Evolutionary conservation across 345 rosid genomes (phyloP), one percentile per base, ranked within the genome.

Genomic region (Geranium rotundifolium): DNA sequence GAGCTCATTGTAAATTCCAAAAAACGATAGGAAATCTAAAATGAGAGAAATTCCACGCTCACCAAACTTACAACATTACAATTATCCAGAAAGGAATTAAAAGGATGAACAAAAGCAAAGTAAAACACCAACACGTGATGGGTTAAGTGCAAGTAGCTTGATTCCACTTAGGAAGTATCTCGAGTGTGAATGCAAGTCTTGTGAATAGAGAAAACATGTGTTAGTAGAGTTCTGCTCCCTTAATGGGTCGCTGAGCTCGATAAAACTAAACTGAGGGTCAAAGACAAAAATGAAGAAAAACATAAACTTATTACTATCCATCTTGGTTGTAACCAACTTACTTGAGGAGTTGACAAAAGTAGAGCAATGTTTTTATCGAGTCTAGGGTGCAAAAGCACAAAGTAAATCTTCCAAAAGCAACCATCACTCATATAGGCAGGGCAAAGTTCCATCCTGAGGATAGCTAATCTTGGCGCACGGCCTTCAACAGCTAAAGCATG

Each of bases 351-450:
- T 20, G 92, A 86, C 63, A 93, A 67, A 69, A 90, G 79, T 57
- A 73, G 76, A 1, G 99, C 90, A 68, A 88, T 96, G 52, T 80
- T 80, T 71, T 88, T 86, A 71, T 61, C 76, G 55, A 90, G 90
- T 71, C 91, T 78, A 13, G 99, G 96, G 68, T 76, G 92, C 70
- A 90, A 67, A 78, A 93, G 96, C 17, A 90, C 88, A 69, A 88
- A 93, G 72, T 90, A 95, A 49, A 95, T 86, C 82, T 88, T 95
- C 97, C 99, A 95, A 76, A 95, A 90, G 85, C 90, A 80, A 72
- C 72, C 80, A 54, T 85, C 95, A 64, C 79, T 88, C 97, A 90
- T 88, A 79, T 82, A 84, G 66, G 86, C 87, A 0, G 97, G 96
- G 72, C 99, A 93, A 67, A 93, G 85, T 50, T 90, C 96, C 62